Evolutionary conservation across 1,139 yeast species (phyloP).

Genomic region (Yamadazyma songkhlaensis): DNA sequence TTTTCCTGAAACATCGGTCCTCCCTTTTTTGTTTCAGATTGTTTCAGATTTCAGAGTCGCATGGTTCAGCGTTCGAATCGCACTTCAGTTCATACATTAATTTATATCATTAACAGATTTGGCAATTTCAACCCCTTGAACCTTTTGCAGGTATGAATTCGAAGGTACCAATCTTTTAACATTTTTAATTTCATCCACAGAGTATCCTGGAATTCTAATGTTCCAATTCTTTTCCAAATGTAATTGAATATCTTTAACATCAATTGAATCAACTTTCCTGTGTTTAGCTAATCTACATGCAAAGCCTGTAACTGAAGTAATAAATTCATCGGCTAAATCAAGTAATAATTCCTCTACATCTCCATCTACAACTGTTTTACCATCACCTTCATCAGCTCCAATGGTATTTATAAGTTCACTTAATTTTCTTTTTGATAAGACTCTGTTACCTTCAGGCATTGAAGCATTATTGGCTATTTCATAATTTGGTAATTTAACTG

Average conservation of each 20-base stretch:
- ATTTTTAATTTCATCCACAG: conserved; percentile 85
- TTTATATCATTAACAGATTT: conserved; percentile 23
- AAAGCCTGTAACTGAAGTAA: conserved; percentile 83
- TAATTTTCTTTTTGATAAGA: conserved; percentile 82
- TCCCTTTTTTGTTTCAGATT: not conserved
- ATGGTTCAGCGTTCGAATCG: not conserved
- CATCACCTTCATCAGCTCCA: conserved; percentile 82
- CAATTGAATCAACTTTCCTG: conserved; percentile 83
- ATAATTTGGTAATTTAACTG: conserved; percentile 73
- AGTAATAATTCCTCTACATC: conserved; percentile 90
- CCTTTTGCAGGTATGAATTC: conserved; percentile 64
- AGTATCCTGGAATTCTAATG: conserved; percentile 88
- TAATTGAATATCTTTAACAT: conserved; percentile 84
- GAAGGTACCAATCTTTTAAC: conserved; percentile 82
- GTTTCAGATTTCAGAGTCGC: not conserved
- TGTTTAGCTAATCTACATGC: conserved; percentile 95
- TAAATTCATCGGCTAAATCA: conserved; percentile 95
- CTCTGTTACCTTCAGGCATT: conserved; percentile 65
- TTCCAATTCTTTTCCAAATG: conserved; percentile 96
- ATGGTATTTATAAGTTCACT: conserved; percentile 82
- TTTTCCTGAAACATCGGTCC: too few relatives aligned
- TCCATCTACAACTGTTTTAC: conserved; percentile 89
- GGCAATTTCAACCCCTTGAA: conserved; percentile 28
- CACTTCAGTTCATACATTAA: not conserved
- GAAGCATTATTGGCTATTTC: conserved; percentile 56